Conservation (phyloP, 164 flowering plant species). For the Liquidambar formosana region DNA sequence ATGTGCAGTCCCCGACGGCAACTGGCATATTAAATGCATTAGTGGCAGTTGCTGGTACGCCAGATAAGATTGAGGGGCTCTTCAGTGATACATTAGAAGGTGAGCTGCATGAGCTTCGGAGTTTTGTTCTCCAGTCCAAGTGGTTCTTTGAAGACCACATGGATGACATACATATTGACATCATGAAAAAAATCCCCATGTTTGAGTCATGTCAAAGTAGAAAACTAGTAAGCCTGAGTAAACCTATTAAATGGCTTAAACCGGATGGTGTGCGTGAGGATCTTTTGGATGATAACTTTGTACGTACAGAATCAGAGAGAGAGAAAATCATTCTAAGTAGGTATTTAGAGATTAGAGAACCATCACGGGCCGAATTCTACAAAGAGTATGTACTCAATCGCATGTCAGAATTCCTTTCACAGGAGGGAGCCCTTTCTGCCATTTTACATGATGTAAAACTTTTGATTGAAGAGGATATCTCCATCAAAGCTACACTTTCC, state of each 20-base stretch:
- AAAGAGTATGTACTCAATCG: slow-evolving; percentile 63
- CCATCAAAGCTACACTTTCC: slow-evolving; percentile 50
- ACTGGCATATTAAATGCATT: slow-evolving; percentile 79
- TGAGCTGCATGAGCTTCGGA: slow-evolving; percentile 84
- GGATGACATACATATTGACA: slow-evolving; percentile 46
- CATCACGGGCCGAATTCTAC: slow-evolving; percentile 70
- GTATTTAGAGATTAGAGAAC: slow-evolving; percentile 63
- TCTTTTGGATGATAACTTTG: slow-evolving; percentile 74
- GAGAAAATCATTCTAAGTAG: slow-evolving; percentile 63
- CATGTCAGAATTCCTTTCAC: slow-evolving; percentile 69
- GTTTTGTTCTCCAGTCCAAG: slow-evolving; percentile 89
- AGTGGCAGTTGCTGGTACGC: slow-evolving; percentile 51
- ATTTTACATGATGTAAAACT: slow-evolving; percentile 64
- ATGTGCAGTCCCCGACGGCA: slow-evolving; percentile 82
- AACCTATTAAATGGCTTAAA: slow-evolving; percentile 68
- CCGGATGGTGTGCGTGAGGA: slow-evolving; percentile 71
- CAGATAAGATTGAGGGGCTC: slow-evolving; percentile 45
- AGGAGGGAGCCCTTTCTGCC: slow-evolving; percentile 50
- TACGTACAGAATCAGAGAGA: slow-evolving; percentile 73
- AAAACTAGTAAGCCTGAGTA: slow-evolving; percentile 58
- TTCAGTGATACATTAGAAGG: slow-evolving; percentile 68
- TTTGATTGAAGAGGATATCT: slow-evolving; percentile 67
- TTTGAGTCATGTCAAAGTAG: slow-evolving; percentile 84
- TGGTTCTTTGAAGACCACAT: slow-evolving; percentile 75
- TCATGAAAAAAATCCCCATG: slow-evolving; percentile 74